phyloP scores from a whole-genome alignment of 352 stramenopile species.

The Aphanomyces euteiches region DNA sequence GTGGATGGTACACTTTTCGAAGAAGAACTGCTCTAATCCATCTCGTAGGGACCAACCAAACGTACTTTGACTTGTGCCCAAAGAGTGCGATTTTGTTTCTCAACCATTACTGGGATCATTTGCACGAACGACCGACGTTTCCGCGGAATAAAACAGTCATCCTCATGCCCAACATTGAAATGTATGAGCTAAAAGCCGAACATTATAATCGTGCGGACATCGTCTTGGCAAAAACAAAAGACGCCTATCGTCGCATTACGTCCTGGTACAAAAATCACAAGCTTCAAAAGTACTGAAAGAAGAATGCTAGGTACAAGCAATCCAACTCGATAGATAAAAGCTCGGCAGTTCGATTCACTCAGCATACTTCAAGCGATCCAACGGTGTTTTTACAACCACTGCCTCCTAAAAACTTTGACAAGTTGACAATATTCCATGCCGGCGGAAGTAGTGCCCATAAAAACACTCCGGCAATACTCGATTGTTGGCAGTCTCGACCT shows the following conservation, averaged over 20 bases:
- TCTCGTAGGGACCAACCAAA: conserved; percentile 9
- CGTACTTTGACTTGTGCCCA: conserved; percentile 54
- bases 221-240: conserved; percentile 55
- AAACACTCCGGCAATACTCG: conserved; percentile 43
- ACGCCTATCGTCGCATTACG: conserved; percentile 37
- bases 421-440: conserved; percentile 47
- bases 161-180: conserved; percentile 33
- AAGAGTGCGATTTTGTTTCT: conserved; percentile 48
- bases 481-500: conserved; percentile 50
- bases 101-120: conserved; percentile 50
- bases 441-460: conserved; percentile 53
- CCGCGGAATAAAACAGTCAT: conserved; percentile 42
- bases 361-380: conserved; percentile 48
- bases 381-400: background rate
- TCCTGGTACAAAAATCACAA: background rate
- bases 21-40: background rate
- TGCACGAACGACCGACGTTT: conserved; percentile 29
- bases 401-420: conserved; percentile 43
- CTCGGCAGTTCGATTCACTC: conserved; percentile 47
- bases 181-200: conserved; percentile 43
- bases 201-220: conserved; percentile 48
- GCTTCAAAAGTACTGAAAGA: background rate
- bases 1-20: conserved; percentile 11
- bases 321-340: conserved; percentile 49
- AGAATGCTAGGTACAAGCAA: conserved; percentile 43